These are phyloP conservation scores for Elongisporangium anandrum DNA, from an alignment of 352 stramenopile genomes.

Conservation along the genomic window DNA sequence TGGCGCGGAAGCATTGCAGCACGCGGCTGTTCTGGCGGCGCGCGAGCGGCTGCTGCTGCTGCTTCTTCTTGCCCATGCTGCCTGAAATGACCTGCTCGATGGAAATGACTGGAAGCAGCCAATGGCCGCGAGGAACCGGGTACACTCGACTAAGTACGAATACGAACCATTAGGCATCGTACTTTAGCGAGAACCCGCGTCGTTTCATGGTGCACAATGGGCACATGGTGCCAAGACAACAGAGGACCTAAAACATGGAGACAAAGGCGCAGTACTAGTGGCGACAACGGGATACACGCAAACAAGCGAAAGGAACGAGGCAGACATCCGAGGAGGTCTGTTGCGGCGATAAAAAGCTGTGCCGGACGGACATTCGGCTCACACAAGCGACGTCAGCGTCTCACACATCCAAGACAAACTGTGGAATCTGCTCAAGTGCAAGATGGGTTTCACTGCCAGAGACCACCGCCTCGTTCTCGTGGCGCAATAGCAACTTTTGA, in stretches of 20 bases:
- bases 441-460: too few species aligned
- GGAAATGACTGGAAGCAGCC: conserved; percentile 55
- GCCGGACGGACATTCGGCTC: too few species aligned
- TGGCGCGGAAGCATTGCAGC: conserved; percentile 87
- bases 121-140: conserved; percentile 12
- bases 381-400: too few species aligned
- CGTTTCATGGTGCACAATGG: conserved; percentile 2
- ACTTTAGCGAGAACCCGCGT: conserved; percentile 3
- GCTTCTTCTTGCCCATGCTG: conserved; percentile 14
- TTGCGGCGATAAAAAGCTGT: too few species aligned
- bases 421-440: too few species aligned
- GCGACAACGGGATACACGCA: too few species aligned
- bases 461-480: too few species aligned
- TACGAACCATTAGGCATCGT: neutral
- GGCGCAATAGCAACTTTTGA: too few species aligned
- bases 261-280: neutral
- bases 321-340: too few species aligned
- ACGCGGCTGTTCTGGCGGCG: conserved; percentile 67
- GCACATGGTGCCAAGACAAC: too few species aligned
- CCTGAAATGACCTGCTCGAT: conserved; percentile 7
- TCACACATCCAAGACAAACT: too few species aligned
- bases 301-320: too few species aligned
- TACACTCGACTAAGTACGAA: conserved; percentile 12
- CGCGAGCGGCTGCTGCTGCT: conserved; percentile 26
- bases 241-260: neutral